A percentile compares a stretch with the other conserved stretches of the same genome.
Conservation (phyloP, 306 rosid genomes). For the Medicago truncatula region MtrunA17r5.0-ANR NC_053049.1:17849001-17849500, state of each 20-base stretch:
- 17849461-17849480: slow-evolving; percentile 7
- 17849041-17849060: slow-evolving; percentile 57
- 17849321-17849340: slow-evolving; percentile 68
- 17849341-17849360: slow-evolving; percentile 58
- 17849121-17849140: slow-evolving; percentile 58
- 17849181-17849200: slow-evolving; percentile 41
- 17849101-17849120: slow-evolving; percentile 67
- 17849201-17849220: slow-evolving; percentile 60
- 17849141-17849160: slow-evolving; percentile 39
- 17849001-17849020: slow-evolving; percentile 31
- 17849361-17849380: slow-evolving; percentile 6
- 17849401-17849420: slow-evolving; percentile 5
- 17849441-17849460: slow-evolving; percentile 14
- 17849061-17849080: slow-evolving; percentile 46
- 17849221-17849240: slow-evolving; percentile 68
- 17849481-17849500: slow-evolving; percentile 31
- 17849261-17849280: slow-evolving; percentile 58
- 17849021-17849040: slow-evolving; percentile 50
- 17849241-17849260: slow-evolving; percentile 46
- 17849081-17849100: slow-evolving; percentile 45
- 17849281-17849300: slow-evolving; percentile 79
- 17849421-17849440: slow-evolving; percentile 22
- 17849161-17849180: slow-evolving; percentile 41
- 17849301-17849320: slow-evolving; percentile 75
- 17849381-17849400: not conserved